These are phyloP conservation scores for Coniosporium tulheliwenetii DNA, from an alignment of 2,329 filamentous ascomycete genomes.

Conservation along the genomic window DNA sequence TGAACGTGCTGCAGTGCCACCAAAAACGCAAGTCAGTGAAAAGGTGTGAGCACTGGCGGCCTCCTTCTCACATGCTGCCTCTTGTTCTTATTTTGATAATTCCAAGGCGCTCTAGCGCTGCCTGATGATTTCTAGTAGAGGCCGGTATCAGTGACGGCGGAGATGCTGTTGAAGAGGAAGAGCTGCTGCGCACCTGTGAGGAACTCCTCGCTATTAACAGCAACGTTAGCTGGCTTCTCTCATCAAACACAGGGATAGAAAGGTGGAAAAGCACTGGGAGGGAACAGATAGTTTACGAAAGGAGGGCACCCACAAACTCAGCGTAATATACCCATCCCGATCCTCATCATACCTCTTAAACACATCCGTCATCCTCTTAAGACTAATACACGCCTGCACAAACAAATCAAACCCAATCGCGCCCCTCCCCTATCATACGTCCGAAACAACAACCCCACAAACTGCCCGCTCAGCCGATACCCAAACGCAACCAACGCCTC, in stretches of 20 bases:
- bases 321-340: conserved; percentile 65
- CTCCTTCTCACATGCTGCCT: no score
- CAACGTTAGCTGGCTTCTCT: conserved; percentile 1
- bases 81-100: no score
- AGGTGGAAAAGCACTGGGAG: no score
- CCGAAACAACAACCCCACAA: conserved; percentile 71
- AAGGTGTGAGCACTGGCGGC: no score
- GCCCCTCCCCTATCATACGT: conserved; percentile 56
- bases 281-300: neutral
- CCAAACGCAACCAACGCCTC: conserved; percentile 85
- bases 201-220: conserved; percentile 29
- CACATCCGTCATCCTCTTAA: conserved; percentile 98
- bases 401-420: conserved; percentile 68
- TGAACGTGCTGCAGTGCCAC: no score
- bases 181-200: conserved; percentile 39
- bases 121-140: conserved; percentile 30
- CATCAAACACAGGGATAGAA: conserved; percentile 1
- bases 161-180: conserved; percentile 38
- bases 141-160: conserved; percentile 32
- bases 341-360: conserved; percentile 99
- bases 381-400: conserved; percentile 88
- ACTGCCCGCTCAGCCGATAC: conserved; percentile 72
- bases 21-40: no score
- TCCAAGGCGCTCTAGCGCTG: conserved; percentile 6
- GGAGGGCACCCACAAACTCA: conserved; percentile 35